Evolutionary conservation across 148 eudicot species (phyloP), one percentile per base, ranked within the genome.

Genomic region (Amaranthus cruentus): DNA sequence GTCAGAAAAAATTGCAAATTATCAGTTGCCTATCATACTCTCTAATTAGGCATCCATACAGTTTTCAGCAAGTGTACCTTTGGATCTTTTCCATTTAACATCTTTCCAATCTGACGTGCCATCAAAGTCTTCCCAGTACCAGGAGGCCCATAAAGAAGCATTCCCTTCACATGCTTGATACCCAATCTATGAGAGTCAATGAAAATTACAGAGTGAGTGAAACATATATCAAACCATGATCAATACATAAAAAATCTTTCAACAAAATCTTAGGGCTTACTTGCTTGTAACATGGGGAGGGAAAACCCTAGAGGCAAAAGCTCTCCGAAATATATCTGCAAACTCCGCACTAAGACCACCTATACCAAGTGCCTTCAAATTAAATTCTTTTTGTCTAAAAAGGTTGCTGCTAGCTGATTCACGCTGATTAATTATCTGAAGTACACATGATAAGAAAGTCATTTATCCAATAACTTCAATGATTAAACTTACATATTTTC

Each of bases 71-170:
- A 21, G 52, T 51, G 42, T 84, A 89, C 95, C 97, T 96, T 96
- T 62, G 99, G 99, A 5, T 96, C 99, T 84, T 89, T 92, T 49
- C 97, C 99, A 76, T 96, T 88, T 61, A 96, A 80, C 89, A 96
- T 88, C 76, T 96, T 96, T 49, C 99, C 99, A 73, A 96, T 96
- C 79, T 96, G 99, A 10, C 99, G 94, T 75, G 99, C 99, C 95
- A 96, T 90, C 69, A 96, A 73, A 66, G 99, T 96, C 87, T 96
- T 96, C 47, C 99, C 99, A 68, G 99, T 96, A 66, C 99, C 99
- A 86, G 99, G 99, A 61, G 99, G 97, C 49, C 99, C 99, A 87
- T 70, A 86, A 61, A 91, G 97, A 84, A 95, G 92, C 97, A 96
- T 96, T 83, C 99, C 99, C 77, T 96, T 96, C 66, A 96, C 99